Conservation (phyloP, 345 rosid species). For the Moricandia arvensis region DNA sequence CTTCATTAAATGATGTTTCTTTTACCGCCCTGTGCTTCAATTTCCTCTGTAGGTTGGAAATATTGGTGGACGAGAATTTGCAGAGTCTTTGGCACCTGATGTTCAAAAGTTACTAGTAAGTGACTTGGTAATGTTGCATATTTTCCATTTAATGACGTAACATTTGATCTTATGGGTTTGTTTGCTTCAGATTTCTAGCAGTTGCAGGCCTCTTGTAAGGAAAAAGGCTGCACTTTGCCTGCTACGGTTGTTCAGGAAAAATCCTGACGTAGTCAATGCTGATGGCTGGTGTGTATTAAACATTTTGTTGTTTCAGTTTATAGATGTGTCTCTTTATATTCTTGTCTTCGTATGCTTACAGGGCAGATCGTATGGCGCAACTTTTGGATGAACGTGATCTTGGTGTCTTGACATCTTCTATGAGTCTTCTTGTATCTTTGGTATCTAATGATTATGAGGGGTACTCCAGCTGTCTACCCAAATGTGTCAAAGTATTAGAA, state of each 20-base stretch:
- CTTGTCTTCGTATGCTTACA: constrained; percentile 23
- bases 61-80: constrained; percentile 98
- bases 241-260: constrained; percentile 88
- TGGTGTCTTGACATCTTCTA: constrained; percentile 94
- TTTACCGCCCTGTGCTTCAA: constrained; percentile 58
- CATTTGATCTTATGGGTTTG: constrained; percentile 22
- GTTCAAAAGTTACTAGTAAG: constrained; percentile 98
- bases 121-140: constrained; percentile 5
- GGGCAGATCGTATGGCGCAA: constrained; percentile 98
- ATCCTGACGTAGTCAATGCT: constrained; percentile 85
- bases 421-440: constrained; percentile 95
- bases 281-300: constrained; percentile 84
- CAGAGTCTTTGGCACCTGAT: constrained; percentile 97
- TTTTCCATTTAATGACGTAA: constrained; percentile 6
- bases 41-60: constrained; percentile 74
- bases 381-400: constrained; percentile 99
- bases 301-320: not conserved
- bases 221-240: constrained; percentile 96
- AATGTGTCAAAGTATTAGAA: constrained; percentile 90
- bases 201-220: constrained; percentile 97
- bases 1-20: not conserved
- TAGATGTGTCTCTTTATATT: not conserved
- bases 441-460: constrained; percentile 90
- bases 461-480: constrained; percentile 90
- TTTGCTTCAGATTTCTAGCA: constrained; percentile 78